These are phyloP conservation scores for Chromosphaera perkinsii DNA, from an alignment of 208 protist genomes.

Conservation along the genomic window DNA sequence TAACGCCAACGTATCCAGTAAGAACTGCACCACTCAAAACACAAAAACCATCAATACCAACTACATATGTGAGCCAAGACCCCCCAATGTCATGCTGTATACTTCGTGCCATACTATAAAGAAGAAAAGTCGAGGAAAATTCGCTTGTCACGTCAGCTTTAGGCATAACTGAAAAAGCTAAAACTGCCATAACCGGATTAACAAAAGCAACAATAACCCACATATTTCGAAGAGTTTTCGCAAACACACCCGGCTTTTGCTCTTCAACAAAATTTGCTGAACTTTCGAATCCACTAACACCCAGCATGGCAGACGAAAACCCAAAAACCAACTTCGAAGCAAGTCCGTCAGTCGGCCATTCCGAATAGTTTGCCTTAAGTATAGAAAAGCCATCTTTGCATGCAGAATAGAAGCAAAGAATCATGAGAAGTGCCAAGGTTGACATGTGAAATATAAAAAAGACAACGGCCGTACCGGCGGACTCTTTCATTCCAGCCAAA, in stretches of 20 bases:
- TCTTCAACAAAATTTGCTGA: slow-evolving; percentile 74
- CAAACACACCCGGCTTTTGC: slow-evolving; percentile 67
- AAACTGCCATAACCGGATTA: slow-evolving; percentile 66
- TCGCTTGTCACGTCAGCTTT: no score
- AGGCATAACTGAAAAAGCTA: no score
- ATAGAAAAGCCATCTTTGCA: slow-evolving; percentile 25
- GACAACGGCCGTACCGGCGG: slow-evolving; percentile 55
- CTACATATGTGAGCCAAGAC: no score
- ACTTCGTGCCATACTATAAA: no score
- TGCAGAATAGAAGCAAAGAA: slow-evolving; percentile 40
- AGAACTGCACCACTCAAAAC: slow-evolving; percentile 70
- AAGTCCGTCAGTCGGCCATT: no score
- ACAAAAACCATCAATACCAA: slow-evolving; percentile 58
- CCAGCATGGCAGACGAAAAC: slow-evolving; percentile 68
- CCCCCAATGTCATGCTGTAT: no score
- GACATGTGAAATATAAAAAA: slow-evolving; percentile 68
- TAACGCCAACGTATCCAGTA: slow-evolving; percentile 69
- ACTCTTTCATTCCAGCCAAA: slow-evolving; percentile 63
- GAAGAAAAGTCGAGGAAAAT: no score
- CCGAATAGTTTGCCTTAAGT: slow-evolving; percentile 45
- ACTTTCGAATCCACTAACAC: slow-evolving; percentile 74
- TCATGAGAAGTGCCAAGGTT: slow-evolving; percentile 53
- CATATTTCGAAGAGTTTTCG: slow-evolving; percentile 72
- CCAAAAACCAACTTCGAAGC: no score
- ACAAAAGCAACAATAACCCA: slow-evolving; percentile 62